phyloP scores from a whole-genome alignment of 106 monocot genomes.

The Phalaenopsis aphrodite region DNA sequence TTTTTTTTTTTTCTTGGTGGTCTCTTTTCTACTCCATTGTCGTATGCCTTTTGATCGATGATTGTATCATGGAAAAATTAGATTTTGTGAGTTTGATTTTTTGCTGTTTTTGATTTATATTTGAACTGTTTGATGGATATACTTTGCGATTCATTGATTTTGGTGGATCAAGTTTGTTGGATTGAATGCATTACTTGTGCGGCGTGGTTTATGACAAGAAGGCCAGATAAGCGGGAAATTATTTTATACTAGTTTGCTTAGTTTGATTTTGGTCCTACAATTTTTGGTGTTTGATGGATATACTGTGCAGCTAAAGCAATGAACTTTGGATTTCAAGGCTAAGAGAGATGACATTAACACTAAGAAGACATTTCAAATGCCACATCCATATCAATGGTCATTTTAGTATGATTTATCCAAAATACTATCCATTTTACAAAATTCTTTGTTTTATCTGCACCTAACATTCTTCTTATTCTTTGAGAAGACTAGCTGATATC shows the following conservation, averaged over 20 bases:
- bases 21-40: background rate
- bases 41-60: background rate
- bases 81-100: background rate
- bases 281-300: background rate
- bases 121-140: background rate
- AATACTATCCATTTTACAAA: too few relatives aligned
- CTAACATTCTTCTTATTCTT: too few relatives aligned
- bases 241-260: background rate
- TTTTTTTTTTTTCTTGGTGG: background rate
- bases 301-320: background rate
- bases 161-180: background rate
- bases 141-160: too few relatives aligned
- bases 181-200: background rate
- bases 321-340: too few relatives aligned
- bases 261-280: background rate
- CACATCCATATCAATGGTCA: too few relatives aligned
- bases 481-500: too few relatives aligned
- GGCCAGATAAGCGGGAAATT: background rate
- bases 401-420: too few relatives aligned
- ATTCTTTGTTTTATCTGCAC: too few relatives aligned
- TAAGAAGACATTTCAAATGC: too few relatives aligned
- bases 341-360: too few relatives aligned
- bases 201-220: background rate
- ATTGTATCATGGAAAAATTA: background rate
- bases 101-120: background rate